Percentiles rank a stretch among this genome's conserved stretches.
Evolutionary conservation across 108 stramenopile genomes (phyloP).

Genomic region (Nitzschia palea): DNA sequence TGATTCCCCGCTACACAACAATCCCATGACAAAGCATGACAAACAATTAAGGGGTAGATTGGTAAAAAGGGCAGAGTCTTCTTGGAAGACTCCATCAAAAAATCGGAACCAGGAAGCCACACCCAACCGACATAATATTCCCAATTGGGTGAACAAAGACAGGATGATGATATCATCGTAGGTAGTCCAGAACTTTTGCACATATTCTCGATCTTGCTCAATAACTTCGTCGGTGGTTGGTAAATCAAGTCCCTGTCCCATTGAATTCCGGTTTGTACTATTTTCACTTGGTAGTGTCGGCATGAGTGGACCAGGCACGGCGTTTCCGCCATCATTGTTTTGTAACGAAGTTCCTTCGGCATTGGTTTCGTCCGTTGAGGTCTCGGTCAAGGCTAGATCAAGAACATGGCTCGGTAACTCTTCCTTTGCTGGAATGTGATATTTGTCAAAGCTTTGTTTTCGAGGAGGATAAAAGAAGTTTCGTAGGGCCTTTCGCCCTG

Average conservation of each 20-base stretch:
- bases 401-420: not conserved
- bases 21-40: slow-evolving; percentile 74
- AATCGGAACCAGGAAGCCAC: slow-evolving; percentile 63
- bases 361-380: slow-evolving; percentile 5
- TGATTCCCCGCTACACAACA: slow-evolving; percentile 68
- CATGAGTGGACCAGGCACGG: too few relatives aligned
- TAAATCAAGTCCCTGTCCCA: too few relatives aligned
- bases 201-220: slow-evolving; percentile 45
- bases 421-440: not conserved
- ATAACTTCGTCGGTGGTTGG: too few relatives aligned
- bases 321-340: too few relatives aligned
- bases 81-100: slow-evolving; percentile 61
- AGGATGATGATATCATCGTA: slow-evolving; percentile 83
- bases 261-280: too few relatives aligned
- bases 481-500: slow-evolving; percentile 36
- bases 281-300: not conserved
- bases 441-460: too few relatives aligned
- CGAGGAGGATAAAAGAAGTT: slow-evolving; percentile 47
- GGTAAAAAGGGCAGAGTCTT: slow-evolving; percentile 67
- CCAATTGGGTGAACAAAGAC: slow-evolving; percentile 68
- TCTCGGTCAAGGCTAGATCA: not conserved
- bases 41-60: slow-evolving; percentile 79
- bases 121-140: slow-evolving; percentile 69
- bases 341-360: too few relatives aligned
- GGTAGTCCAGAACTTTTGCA: slow-evolving; percentile 68